phyloP scores from a whole-genome alignment of 305 asterid genomes.

The Fraxinus platypoda region DNA sequence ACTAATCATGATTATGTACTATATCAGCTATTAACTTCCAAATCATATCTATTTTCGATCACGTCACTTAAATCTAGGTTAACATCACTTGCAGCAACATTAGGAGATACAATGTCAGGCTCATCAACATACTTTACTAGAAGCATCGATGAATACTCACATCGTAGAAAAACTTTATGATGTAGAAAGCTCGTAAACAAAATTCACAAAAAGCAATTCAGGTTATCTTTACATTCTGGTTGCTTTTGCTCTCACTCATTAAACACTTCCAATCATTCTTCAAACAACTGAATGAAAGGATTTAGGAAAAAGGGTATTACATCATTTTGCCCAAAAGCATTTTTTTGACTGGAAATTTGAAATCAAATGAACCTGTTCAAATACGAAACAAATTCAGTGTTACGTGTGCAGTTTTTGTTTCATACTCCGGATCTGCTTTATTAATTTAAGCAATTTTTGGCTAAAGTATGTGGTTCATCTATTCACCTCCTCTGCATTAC shows the following conservation, averaged over 20 bases:
- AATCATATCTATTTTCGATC: background rate
- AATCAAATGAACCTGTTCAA: background rate
- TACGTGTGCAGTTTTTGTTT: background rate
- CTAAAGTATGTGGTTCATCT: background rate
- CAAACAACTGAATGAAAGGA: background rate
- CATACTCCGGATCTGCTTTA: background rate
- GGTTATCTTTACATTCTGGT: background rate
- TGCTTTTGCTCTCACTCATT: background rate
- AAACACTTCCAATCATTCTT: background rate
- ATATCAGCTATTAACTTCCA: background rate
- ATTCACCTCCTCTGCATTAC: background rate
- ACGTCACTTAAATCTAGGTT: background rate
- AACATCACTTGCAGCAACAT: background rate
- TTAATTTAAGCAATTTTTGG: background rate
- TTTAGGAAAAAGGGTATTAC: background rate
- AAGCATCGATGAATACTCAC: background rate
- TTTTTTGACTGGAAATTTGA: background rate
- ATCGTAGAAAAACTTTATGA: background rate
- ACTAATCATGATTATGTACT: too few relatives aligned
- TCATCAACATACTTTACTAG: background rate
- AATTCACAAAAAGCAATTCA: background rate
- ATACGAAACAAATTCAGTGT: background rate
- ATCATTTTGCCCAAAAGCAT: background rate
- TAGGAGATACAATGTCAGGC: background rate
- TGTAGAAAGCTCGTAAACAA: background rate